Percentiles rank a stretch among this genome's conserved stretches.
Conservation (phyloP, 2,329 filamentous ascomycete genomes). For the Cladosporium sp. region DNA sequence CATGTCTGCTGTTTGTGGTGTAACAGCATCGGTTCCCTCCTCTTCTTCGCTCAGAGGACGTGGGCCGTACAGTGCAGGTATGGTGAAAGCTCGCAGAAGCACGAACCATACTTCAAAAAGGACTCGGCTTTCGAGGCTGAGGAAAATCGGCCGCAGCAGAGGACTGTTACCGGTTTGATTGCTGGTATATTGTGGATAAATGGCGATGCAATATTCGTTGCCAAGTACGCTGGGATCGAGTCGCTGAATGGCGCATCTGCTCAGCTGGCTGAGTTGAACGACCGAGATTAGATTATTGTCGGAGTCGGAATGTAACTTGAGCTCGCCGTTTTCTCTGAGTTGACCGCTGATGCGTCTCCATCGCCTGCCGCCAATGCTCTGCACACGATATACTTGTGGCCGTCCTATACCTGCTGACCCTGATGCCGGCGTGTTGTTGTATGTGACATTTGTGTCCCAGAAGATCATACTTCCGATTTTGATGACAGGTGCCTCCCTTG, state of each 20-base stretch:
- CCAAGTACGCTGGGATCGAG: slow-evolving; percentile 86
- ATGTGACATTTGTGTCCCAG: slow-evolving; percentile 68
- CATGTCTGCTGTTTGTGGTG: slow-evolving; percentile 43
- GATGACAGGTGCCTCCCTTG: slow-evolving; percentile 78
- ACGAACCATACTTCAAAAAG: slow-evolving; percentile 99
- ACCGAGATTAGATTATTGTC: slow-evolving; percentile 77
- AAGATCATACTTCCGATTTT: slow-evolving; percentile 70
- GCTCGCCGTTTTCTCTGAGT: slow-evolving; percentile 87
- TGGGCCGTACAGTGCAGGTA: slow-evolving; percentile 79
- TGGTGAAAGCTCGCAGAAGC: slow-evolving; percentile 80
- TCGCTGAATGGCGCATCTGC: slow-evolving; percentile 83
- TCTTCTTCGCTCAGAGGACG: slow-evolving; percentile 24
- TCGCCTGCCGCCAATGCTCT: slow-evolving; percentile 55
- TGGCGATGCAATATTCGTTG: slow-evolving; percentile 88
- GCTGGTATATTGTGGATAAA: slow-evolving; percentile 87
- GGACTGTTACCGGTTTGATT: slow-evolving; percentile 64
- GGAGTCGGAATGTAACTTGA: slow-evolving; percentile 83
- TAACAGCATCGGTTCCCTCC: slow-evolving; percentile 18
- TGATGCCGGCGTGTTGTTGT: slow-evolving; percentile 39
- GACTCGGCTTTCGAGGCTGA: slow-evolving; percentile 79
- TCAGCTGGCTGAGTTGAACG: slow-evolving; percentile 83
- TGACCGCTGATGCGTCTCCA: slow-evolving; percentile 93
- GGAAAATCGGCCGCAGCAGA: slow-evolving; percentile 80
- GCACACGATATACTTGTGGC: slow-evolving; percentile 52
- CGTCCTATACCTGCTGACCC: slow-evolving; percentile 25